Base-by-base conservation (phyloP, 140 eudicot species). In the Anethum foeniculum region DNA sequence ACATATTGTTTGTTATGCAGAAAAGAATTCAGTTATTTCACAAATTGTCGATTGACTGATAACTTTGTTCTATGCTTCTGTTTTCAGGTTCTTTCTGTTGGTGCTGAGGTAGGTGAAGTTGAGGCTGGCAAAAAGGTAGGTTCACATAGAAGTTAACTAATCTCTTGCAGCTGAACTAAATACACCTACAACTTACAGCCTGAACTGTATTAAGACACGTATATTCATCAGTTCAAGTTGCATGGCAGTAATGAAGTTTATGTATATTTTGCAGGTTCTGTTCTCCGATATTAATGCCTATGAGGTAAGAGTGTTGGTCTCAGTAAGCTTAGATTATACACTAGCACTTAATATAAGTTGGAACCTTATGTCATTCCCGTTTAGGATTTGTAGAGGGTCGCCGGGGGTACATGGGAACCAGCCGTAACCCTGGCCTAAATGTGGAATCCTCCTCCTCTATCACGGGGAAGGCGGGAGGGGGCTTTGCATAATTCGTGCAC, bases 111-210 rank as follows among this genome's bases (percentile, higher is more conserved):
- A 56, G 91, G 80, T 56, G 88, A 85, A 78, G 85, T 95, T 80
- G 97, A 95, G 77, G 72, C 93, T 27, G 98, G 99, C 79, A 95
- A 95, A 87, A 95, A 95, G 98, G 98, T 95, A 86, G 14, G 38
- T 32, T 77, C 34, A 18, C 6, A 76, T 58, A 47, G 4, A 19
- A 71, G 67, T 65, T 79, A 25, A 44, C 48, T 52, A 18, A 5
- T 14, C 27, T 15, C 27, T 32, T 51, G 41, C 14, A 25, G 68
- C 32, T 76, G 9, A 30, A 77, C 28, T 19, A 5, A 47, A 52
- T 77, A 47, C 52, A 52, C 27, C 21, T 34, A 1, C 27, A 30
- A 51, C 3, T 30, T 34, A 3, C 43, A 18, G 80, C 80, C 36
- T 18, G 10, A 47, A 18, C 19, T 30, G 47, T 51, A 44, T 25